These are phyloP conservation scores for Angomonas ambiguus DNA, from an alignment of 208 protist species.

Conservation along the genomic window DNA sequence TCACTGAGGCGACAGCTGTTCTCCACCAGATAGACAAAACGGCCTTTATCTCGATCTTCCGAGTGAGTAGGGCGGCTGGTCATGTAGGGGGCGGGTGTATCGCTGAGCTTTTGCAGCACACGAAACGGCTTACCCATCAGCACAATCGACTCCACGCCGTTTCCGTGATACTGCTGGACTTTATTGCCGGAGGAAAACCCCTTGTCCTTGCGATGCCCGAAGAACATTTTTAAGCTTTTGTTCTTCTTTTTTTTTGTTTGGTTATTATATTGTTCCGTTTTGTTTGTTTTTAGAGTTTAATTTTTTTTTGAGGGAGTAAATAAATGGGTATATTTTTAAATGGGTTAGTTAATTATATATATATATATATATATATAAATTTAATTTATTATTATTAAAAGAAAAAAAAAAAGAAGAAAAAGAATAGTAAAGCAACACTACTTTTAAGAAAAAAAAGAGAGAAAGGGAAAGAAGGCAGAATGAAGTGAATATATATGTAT, in stretches of 20 bases:
- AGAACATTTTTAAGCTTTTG: constrained; percentile 13
- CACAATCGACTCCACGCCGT: constrained; percentile 73
- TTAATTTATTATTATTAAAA: background rate
- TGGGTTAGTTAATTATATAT: background rate
- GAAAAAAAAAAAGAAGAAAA: background rate
- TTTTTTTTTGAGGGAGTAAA: constrained; percentile 1
- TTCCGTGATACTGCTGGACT: constrained; percentile 74
- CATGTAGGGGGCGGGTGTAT: constrained; percentile 33
- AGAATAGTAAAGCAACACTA: background rate
- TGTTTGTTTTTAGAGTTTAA: background rate
- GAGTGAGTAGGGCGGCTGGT: constrained; percentile 20
- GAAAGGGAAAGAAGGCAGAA: no score
- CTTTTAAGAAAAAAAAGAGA: constrained; percentile 11
- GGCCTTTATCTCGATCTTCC: constrained; percentile 31
- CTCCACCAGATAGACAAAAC: constrained; percentile 67
- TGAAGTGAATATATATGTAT: background rate
- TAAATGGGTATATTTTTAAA: background rate
- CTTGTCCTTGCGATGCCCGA: constrained; percentile 48
- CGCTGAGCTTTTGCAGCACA: constrained; percentile 64
- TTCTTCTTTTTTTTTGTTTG: no score
- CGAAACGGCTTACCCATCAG: constrained; percentile 80
- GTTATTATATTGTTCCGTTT: no score
- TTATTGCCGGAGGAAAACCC: constrained; percentile 76
- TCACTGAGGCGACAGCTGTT: constrained; percentile 51
- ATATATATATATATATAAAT: constrained; percentile 9